Evolutionary conservation across 2,329 filamentous ascomycete species (phyloP).

Genomic region (Beauveria varroae): DNA sequence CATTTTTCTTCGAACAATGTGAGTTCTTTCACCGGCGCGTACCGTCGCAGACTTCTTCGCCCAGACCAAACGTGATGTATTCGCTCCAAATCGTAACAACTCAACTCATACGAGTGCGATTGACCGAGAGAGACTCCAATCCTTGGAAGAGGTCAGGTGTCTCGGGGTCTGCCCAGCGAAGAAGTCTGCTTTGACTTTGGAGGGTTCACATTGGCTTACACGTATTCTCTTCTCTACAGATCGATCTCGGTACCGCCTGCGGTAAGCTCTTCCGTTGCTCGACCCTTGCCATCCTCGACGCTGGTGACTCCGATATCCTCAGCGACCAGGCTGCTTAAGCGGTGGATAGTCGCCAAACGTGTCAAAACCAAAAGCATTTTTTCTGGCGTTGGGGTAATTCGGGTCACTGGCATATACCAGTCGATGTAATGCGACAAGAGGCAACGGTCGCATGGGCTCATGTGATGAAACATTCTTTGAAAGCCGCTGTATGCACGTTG

Average conservation of each 20-base stretch:
- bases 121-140: neutral
- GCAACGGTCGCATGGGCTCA: conserved; percentile 18
- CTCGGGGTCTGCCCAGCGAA: conserved; percentile 70
- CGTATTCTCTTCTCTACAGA: conserved; percentile 49
- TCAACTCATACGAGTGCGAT: conserved; percentile 11
- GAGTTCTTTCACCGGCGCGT: conserved; percentile 45
- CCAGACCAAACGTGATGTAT: conserved; percentile 10
- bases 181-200: conserved; percentile 82
- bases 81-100: conserved; percentile 12
- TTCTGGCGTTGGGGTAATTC: conserved; percentile 36
- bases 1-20: conserved; percentile 99
- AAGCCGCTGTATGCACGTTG: neutral
- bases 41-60: conserved; percentile 18
- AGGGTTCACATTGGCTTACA: conserved; percentile 66
- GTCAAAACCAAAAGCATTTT: conserved; percentile 12
- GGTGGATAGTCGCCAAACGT: conserved; percentile 2
- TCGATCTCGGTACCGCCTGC: conserved; percentile 95
- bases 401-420: conserved; percentile 31
- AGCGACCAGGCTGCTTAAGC: conserved; percentile 61
- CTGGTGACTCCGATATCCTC: conserved; percentile 97
- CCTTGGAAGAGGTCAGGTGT: conserved; percentile 14
- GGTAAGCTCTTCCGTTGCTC: conserved; percentile 99
- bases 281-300: conserved; percentile 94
- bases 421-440: conserved; percentile 27
- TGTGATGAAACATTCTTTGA: conserved; percentile 6